phyloP scores from a whole-genome alignment of 2,329 filamentous ascomycete genomes.

The Ophiosphaerella narmari region DNA sequence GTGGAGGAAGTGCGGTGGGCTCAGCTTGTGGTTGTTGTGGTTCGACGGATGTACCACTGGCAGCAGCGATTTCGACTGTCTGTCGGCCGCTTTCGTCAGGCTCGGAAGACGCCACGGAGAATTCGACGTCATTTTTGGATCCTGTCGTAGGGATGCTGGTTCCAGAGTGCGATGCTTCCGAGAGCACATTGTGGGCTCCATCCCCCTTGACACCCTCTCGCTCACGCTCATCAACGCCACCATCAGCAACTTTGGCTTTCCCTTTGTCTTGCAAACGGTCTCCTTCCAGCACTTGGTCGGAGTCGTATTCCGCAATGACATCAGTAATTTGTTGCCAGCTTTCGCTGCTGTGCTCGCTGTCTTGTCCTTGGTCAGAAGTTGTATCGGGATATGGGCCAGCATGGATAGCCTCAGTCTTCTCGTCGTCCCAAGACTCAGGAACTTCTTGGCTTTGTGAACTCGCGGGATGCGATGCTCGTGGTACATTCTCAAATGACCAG shows the following conservation, averaged over 20 bases:
- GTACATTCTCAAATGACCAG: constrained; percentile 38
- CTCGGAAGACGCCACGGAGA: constrained; percentile 1
- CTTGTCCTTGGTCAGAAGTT: constrained; percentile 33
- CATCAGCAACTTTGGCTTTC: constrained; percentile 28
- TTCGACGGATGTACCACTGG: constrained; percentile 6
- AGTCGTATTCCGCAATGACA: constrained; percentile 29
- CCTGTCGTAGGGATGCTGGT: constrained; percentile 7
- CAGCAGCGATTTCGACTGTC: constrained; percentile 6
- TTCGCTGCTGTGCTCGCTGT: constrained; percentile 45
- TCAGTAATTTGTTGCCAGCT: constrained; percentile 48
- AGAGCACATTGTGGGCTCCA: background rate
- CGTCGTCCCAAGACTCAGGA: constrained; percentile 35
- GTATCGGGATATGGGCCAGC: constrained; percentile 5
- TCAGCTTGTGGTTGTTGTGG: constrained; percentile 2
- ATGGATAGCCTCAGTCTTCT: constrained; percentile 12
- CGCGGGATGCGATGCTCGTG: constrained; percentile 10
- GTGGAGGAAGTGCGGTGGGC: constrained; percentile 15
- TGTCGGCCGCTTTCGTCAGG: constrained; percentile 1
- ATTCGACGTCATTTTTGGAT: constrained; percentile 1
- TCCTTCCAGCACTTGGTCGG: constrained; percentile 34
- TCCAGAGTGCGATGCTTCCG: constrained; percentile 1
- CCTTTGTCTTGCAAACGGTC: constrained; percentile 28
- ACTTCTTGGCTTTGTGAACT: constrained; percentile 5
- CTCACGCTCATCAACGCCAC: background rate
- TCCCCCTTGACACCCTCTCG: background rate